phyloP scores from a whole-genome alignment of 805 yeast species.

The Ogataea dorogensis region DNA sequence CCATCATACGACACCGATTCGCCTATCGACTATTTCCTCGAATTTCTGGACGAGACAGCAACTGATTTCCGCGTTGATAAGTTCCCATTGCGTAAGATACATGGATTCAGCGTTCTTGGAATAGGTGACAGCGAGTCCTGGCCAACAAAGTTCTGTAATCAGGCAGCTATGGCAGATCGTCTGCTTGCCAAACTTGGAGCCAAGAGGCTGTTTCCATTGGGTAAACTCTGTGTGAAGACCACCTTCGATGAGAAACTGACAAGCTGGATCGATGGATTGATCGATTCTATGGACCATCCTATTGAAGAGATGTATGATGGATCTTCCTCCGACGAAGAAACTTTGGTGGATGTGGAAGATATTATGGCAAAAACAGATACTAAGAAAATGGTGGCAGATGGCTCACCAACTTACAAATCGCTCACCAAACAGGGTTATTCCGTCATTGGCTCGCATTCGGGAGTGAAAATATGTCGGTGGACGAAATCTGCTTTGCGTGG shows the following conservation, averaged over 20 bases:
- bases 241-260: constrained; percentile 56
- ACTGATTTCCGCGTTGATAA: constrained; percentile 86
- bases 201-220: constrained; percentile 78
- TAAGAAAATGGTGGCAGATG: constrained; percentile 86
- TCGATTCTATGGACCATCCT: constrained; percentile 42
- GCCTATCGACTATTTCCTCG: constrained; percentile 84
- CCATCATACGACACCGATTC: constrained; percentile 94
- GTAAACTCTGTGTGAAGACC: constrained; percentile 76
- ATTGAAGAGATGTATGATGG: constrained; percentile 21
- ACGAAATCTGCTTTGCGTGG: constrained; percentile 93
- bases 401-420: constrained; percentile 84
- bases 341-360: constrained; percentile 82
- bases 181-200: constrained; percentile 84
- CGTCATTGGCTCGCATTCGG: constrained; percentile 90
- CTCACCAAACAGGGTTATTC: constrained; percentile 92
- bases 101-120: constrained; percentile 85
- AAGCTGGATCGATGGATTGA: constrained; percentile 66
- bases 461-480: constrained; percentile 95
- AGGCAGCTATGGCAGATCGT: constrained; percentile 71
- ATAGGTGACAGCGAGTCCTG: constrained; percentile 86
- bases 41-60: constrained; percentile 73
- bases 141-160: constrained; percentile 82
- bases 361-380: constrained; percentile 62
- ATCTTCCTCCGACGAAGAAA: constrained; percentile 37
- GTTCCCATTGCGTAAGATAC: constrained; percentile 63